Base-by-base conservation (phyloP, 2,329 filamentous ascomycete genomes). In the Cercospora sojina region DNA sequence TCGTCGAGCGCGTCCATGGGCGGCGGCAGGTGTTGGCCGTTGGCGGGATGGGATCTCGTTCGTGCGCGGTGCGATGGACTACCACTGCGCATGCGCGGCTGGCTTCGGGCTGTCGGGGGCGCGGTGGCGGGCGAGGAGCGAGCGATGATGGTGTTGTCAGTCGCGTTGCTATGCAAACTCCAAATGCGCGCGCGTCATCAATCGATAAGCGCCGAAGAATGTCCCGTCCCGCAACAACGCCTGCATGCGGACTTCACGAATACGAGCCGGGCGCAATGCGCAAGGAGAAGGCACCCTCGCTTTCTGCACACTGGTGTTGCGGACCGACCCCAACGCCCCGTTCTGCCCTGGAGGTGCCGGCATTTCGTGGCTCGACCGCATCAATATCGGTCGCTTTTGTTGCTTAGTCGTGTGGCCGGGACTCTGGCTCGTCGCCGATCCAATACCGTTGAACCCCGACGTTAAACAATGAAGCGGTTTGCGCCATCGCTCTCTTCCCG, bases 1-100 rank as follows among this genome's bases (percentile, higher is more conserved):
- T 62, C 43, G 59, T 61, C 59, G 38, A 27, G 43, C 43, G 66
- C 57, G 35, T 65, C 43, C 59, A 65, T 68, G 63, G 61, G 16
- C 59, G 20, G 31, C 20, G 57, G 23, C 57, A 35, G 25, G 16
- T 59, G 32, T 41, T 35, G 57, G 16, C 23, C 57, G 35, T 41
- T 25, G 9, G 35, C 3, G 1, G 9, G 13, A 18, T 29, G 1
- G 9, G 13, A 18, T 29, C 0, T 18, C 29, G 51, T 32, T 18
- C 13, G 51, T 31, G 25, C 51, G n/a, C 25, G 51, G 1, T 29
- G 16, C 25, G 51, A 32, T 29, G n/a, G n/a, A n/a, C n/a, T n/a
- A 8, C 20, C 12, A 59, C 57, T 25, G 57, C 57, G 57, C 57
- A 41, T 59, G n/a, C n/a, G n/a, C n/a, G n/a, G n/a, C n/a, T n/a